Conservation (phyloP, 805 yeast species). For the Tetrapisispora pingtungensis region DNA sequence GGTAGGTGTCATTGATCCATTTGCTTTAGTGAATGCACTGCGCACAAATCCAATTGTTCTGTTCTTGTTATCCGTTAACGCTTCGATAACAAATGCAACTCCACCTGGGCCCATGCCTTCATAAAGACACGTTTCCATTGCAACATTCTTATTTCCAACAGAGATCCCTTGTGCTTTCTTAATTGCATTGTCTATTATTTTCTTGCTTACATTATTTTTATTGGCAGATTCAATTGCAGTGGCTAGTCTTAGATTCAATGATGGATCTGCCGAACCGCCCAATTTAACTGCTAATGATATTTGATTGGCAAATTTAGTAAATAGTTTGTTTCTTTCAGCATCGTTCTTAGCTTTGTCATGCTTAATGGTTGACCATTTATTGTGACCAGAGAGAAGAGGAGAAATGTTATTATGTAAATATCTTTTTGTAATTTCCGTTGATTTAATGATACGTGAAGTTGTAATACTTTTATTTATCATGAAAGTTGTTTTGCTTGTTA, state of each 20-base stretch:
- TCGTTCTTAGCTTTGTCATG: constrained; percentile 93
- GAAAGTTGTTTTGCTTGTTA: not conserved
- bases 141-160: constrained; percentile 41
- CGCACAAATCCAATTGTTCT: constrained; percentile 70
- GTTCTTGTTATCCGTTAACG: constrained; percentile 79
- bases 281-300: constrained; percentile 64
- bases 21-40: constrained; percentile 60
- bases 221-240: constrained; percentile 71
- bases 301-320: constrained; percentile 60
- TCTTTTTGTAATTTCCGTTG: not conserved
- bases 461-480: not conserved
- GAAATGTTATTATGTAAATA: not conserved
- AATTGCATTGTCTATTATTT: constrained; percentile 78
- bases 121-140: constrained; percentile 50
- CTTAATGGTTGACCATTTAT: constrained; percentile 91
- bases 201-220: constrained; percentile 67
- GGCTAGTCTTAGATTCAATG: constrained; percentile 47
- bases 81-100: constrained; percentile 74
- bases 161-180: constrained; percentile 63
- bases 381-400: constrained; percentile 51
- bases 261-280: constrained; percentile 51
- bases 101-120: constrained; percentile 95
- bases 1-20: constrained; percentile 68
- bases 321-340: constrained; percentile 57
- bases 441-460: too few species aligned